Conservation (phyloP, 352 stramenopile genomes). For the Phytophthora fragariae region DNA sequence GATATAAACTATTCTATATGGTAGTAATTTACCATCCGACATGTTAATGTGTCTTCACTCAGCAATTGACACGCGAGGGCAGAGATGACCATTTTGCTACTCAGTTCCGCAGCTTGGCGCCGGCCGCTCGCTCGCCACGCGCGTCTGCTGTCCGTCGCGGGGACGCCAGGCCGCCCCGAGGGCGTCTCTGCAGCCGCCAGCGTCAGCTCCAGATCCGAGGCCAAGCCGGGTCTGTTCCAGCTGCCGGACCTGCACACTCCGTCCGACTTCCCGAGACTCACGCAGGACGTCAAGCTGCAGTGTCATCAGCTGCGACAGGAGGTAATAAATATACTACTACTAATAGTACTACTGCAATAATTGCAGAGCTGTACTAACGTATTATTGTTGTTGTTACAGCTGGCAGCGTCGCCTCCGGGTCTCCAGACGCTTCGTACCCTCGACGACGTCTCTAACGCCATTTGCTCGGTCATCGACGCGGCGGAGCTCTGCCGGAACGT, state of each 20-base stretch:
- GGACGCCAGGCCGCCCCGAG: slow-evolving; percentile 23
- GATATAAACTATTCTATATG: slow-evolving; percentile 13
- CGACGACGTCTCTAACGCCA: slow-evolving; percentile 95
- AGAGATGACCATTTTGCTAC: slow-evolving; percentile 22
- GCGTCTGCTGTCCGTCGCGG: slow-evolving; percentile 35
- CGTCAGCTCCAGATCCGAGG: slow-evolving; percentile 18
- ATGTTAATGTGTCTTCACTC: slow-evolving; percentile 21
- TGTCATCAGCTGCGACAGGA: slow-evolving; percentile 68
- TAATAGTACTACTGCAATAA: neutral
- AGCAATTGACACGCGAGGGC: slow-evolving; percentile 28
- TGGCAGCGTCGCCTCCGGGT: slow-evolving; percentile 59
- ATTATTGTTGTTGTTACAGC: slow-evolving; percentile 35
- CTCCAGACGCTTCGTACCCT: slow-evolving; percentile 81
- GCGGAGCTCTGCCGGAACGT: slow-evolving; percentile 95
- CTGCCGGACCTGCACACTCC: slow-evolving; percentile 65
- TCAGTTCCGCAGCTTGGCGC: slow-evolving; percentile 8
- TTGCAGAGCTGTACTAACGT: slow-evolving; percentile 15
- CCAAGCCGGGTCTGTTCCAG: slow-evolving; percentile 71
- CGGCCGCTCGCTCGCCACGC: slow-evolving; percentile 21
- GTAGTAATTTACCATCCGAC: slow-evolving; percentile 17
- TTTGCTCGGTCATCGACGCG: slow-evolving; percentile 97
- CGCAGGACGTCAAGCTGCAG: slow-evolving; percentile 59
- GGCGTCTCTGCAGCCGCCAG: slow-evolving; percentile 16
- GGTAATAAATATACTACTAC: slow-evolving; percentile 33
- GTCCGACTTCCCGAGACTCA: slow-evolving; percentile 69